A percentile compares a stretch with the other conserved stretches of the same genome.
phyloP scores from a whole-genome alignment of 2,329 filamentous ascomycete genomes.

The Lomentospora prolificans region DNA sequence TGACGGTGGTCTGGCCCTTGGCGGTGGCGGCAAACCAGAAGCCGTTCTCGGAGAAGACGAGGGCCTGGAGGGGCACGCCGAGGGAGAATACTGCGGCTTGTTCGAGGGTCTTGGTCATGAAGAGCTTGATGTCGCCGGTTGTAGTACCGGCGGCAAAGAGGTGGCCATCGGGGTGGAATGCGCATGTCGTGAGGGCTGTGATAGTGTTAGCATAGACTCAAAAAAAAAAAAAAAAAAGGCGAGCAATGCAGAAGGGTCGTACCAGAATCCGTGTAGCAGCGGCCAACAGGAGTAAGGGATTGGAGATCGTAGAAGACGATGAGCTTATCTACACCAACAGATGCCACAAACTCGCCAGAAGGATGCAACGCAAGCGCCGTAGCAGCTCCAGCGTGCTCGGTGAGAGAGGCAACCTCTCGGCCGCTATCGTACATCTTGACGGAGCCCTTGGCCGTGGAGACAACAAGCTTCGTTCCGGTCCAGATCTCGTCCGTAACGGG shows the following conservation, averaged over 20 bases:
- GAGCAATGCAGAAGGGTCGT: slow-evolving; percentile 33
- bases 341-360: slow-evolving; percentile 71
- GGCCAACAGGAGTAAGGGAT: slow-evolving; percentile 57
- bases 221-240: background rate
- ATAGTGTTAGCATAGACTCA: slow-evolving; percentile 12
- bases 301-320: slow-evolving; percentile 80
- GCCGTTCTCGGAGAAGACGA: slow-evolving; percentile 92
- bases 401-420: slow-evolving; percentile 57
- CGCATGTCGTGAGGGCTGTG: slow-evolving; percentile 62
- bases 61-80: slow-evolving; percentile 59
- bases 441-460: slow-evolving; percentile 65
- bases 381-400: slow-evolving; percentile 73
- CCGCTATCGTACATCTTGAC: slow-evolving; percentile 74
- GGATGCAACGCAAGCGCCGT: slow-evolving; percentile 75
- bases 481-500: slow-evolving; percentile 58
- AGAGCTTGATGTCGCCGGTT: slow-evolving; percentile 77
- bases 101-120: slow-evolving; percentile 71
- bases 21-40: slow-evolving; percentile 85
- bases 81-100: slow-evolving; percentile 65
- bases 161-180: slow-evolving; percentile 96
- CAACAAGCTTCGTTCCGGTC: slow-evolving; percentile 57
- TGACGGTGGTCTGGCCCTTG: slow-evolving; percentile 66
- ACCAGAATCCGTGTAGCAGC: slow-evolving; percentile 74
- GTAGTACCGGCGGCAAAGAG: slow-evolving; percentile 77
- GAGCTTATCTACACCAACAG: slow-evolving; percentile 84